Evolutionary conservation across 2,329 filamentous ascomycete genomes (phyloP), one percentile per base, ranked within the genome.

Genomic region (Apiospora malaysiana): DNA sequence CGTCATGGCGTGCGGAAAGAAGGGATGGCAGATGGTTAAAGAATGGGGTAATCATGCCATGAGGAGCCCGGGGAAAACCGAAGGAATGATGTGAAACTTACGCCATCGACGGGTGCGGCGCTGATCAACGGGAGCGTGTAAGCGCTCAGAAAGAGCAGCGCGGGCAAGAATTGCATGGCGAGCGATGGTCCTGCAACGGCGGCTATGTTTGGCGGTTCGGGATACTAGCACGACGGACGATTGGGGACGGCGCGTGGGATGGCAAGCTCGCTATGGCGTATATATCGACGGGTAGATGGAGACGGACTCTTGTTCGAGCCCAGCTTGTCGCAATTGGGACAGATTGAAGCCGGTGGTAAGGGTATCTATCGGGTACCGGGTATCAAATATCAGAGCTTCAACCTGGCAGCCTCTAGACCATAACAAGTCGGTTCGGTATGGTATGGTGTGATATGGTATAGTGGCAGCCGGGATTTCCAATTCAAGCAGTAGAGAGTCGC

Each of bases 71-170:
- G 49, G 49, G 25, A 56, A 32, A 32, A 21, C 4, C 7, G 56
- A 32, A 63, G 56, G 56, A 21, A 63, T 63, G 32, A 63, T 63
- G 56, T 32, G 65, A 68, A 68, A 68, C 67, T 68, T 56, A 68
- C 67, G 47, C 67, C 67, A 49, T 68, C 67, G n/a, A 56, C 46
- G 45, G 67, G 67, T 12, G 45, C 37, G 37, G 67, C 67, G 45
- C 46, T 25, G 32, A 49, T 42, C 32, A 56, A 40, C 37, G 67
- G 37, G 27, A 51, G 23, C 10, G 67, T 49, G 46, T 68, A 68
- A 23, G 67, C 67, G 46, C 67, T n/a, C 67, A 68, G n/a, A 27
- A 68, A 56, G n/a, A 68, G 67, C 18, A 56, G 37, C 9, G 47
- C 46, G 16, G 46, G 67, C n/a, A 68, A 12, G 27, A 68, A 27